A percentile compares a stretch with the other conserved stretches of the same genome.
Conservation (phyloP, 192 early-diverging fungal genomes). For the Podila clonocystis region DNA sequence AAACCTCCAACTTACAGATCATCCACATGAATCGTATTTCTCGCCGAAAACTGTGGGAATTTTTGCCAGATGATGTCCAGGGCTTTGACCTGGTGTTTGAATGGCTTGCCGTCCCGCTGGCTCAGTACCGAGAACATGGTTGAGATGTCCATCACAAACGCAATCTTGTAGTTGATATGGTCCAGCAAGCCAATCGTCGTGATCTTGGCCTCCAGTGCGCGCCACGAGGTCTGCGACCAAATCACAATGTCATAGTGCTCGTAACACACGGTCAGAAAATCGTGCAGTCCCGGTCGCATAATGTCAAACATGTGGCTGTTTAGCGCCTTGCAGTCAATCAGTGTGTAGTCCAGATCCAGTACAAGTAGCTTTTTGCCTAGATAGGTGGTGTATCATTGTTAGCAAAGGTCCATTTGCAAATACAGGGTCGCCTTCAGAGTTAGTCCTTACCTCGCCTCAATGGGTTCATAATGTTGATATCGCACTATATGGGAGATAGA, state of each 20-base stretch:
- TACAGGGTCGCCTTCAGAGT: too few species aligned
- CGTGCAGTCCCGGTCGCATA: conserved; percentile 70
- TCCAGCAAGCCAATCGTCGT: conserved; percentile 74
- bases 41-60: conserved; percentile 58
- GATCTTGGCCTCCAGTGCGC: conserved; percentile 77
- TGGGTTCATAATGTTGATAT: conserved; percentile 62
- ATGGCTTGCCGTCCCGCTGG: conserved; percentile 60
- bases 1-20: conserved; percentile 56
- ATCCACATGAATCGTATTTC: conserved; percentile 78
- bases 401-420: too few species aligned
- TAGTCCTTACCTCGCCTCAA: conserved; percentile 41
- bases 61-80: conserved; percentile 72
- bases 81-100: conserved; percentile 77
- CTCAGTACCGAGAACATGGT: conserved; percentile 74
- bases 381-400: background rate
- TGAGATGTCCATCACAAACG: conserved; percentile 74
- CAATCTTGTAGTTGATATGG: conserved; percentile 71
- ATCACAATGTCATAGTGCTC: conserved; percentile 79
- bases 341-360: conserved; percentile 82
- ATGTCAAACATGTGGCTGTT: conserved; percentile 69
- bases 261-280: conserved; percentile 69
- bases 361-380: conserved; percentile 72
- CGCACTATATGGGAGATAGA: conserved; percentile 48
- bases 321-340: conserved; percentile 75
- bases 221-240: conserved; percentile 84